Evolutionary conservation across 768 basidiomycete species (phyloP).

Genomic region (Xerocomus spinulosus): DNA sequence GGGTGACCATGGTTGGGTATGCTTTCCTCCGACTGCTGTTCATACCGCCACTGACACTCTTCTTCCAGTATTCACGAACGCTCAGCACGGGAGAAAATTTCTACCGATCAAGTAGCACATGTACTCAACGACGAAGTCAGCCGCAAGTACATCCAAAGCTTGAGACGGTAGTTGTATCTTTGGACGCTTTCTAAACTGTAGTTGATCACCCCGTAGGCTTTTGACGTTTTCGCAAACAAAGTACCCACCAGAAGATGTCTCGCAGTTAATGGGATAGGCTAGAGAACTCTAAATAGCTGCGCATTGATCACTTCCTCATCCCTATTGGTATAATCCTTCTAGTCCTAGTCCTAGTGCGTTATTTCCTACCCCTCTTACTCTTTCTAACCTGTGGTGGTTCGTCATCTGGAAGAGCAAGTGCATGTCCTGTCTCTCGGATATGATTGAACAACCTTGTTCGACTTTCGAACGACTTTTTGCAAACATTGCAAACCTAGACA

Average conservation of each 20-base stretch:
- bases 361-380: constrained; percentile 28
- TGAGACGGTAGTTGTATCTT: constrained; percentile 70
- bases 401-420: constrained; percentile 40
- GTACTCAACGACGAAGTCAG: constrained; percentile 99
- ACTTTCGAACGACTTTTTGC: constrained; percentile 56
- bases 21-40: constrained; percentile 21
- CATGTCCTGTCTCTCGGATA: constrained; percentile 68
- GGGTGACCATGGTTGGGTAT: constrained; percentile 98
- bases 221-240: constrained; percentile 95
- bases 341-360: constrained; percentile 5
- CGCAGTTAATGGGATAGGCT: constrained; percentile 82
- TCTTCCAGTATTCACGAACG: constrained; percentile 86
- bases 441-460: constrained; percentile 75
- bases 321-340: constrained; percentile 7
- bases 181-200: background rate
- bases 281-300: background rate
- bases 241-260: constrained; percentile 89
- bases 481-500: constrained; percentile 59
- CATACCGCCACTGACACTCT: background rate
- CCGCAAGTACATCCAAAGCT: constrained; percentile 96
- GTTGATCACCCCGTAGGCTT: constrained; percentile 47
- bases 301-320: background rate
- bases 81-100: constrained; percentile 96
- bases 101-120: constrained; percentile 94
- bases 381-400: constrained; percentile 32